Evolutionary conservation across 495 filamentous ascomycete species (phyloP).

Genomic region (Penicillium ochrochloron): DNA sequence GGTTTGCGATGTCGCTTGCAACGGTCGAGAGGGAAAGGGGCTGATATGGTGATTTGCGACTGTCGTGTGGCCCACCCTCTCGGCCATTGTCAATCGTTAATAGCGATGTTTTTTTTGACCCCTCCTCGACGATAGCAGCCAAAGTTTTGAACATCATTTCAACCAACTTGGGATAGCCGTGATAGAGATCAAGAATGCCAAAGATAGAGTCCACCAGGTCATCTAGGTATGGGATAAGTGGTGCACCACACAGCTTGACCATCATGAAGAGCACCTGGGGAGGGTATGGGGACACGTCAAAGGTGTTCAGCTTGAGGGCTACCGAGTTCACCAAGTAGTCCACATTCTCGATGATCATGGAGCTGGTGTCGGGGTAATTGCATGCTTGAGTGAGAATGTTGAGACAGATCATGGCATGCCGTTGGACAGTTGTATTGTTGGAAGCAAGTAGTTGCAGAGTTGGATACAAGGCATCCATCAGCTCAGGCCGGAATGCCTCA

Average conservation of each 20-base stretch:
- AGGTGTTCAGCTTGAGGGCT: conserved; percentile 83
- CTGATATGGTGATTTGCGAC: conserved; percentile 46
- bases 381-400: conserved; percentile 78
- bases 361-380: conserved; percentile 72
- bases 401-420: conserved; percentile 82
- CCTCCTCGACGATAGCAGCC: conserved; percentile 79
- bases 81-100: conserved; percentile 48
- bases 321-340: conserved; percentile 97
- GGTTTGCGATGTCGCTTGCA: conserved; percentile 38
- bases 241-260: conserved; percentile 81
- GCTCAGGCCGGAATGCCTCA: conserved; percentile 75
- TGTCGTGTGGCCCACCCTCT: conserved; percentile 34
- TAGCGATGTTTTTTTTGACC: conserved; percentile 66
- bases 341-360: conserved; percentile 87
- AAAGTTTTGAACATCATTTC: conserved; percentile 85
- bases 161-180: conserved; percentile 88
- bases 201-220: conserved; percentile 90
- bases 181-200: conserved; percentile 85
- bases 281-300: conserved; percentile 88
- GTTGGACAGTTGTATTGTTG: conserved; percentile 65
- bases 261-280: conserved; percentile 94
- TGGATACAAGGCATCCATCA: conserved; percentile 92
- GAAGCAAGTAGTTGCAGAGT: conserved; percentile 86
- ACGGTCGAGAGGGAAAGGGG: conserved; percentile 43
- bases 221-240: conserved; percentile 84